These are phyloP conservation scores for Candida corydali DNA, from an alignment of 805 yeast species.

Conservation along the genomic window DNA sequence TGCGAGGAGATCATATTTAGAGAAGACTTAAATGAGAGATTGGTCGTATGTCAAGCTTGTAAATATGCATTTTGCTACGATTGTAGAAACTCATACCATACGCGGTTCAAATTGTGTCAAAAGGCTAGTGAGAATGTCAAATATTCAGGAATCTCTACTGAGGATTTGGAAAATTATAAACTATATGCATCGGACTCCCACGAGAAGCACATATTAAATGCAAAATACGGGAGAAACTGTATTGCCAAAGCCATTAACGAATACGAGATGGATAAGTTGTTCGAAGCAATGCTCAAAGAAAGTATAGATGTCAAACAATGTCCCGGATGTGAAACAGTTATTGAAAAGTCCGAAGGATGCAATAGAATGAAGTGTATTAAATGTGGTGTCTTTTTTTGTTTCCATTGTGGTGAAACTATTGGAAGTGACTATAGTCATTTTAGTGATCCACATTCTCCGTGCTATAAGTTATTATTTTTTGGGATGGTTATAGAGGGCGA, in stretches of 20 bases:
- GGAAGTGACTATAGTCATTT: slow-evolving; percentile 46
- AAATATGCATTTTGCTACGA: slow-evolving; percentile 51
- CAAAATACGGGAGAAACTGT: slow-evolving; percentile 42
- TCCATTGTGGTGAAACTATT: slow-evolving; percentile 42
- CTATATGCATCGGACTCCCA: slow-evolving; percentile 23
- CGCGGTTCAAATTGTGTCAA: slow-evolving; percentile 42
- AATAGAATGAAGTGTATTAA: slow-evolving; percentile 56
- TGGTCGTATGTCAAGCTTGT: slow-evolving; percentile 49
- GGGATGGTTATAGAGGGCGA: slow-evolving; percentile 38
- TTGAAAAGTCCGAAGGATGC: slow-evolving; percentile 59
- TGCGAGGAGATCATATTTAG: slow-evolving; percentile 48
- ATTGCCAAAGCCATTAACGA: slow-evolving; percentile 42
- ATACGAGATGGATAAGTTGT: slow-evolving; percentile 43
- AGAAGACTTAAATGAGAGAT: slow-evolving; percentile 40
- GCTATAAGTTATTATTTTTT: slow-evolving; percentile 50
- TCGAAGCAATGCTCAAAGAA: slow-evolving; percentile 40
- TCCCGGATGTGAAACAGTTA: slow-evolving; percentile 47
- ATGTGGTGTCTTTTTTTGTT: slow-evolving; percentile 50
- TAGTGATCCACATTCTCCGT: slow-evolving; percentile 34
- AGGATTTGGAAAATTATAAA: slow-evolving; percentile 35
- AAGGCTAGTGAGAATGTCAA: slow-evolving; percentile 16
- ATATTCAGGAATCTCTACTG: slow-evolving; percentile 25
- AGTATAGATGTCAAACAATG: slow-evolving; percentile 46
- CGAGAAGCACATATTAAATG: slow-evolving; percentile 29
- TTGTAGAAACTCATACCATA: slow-evolving; percentile 63